A percentile compares a stretch with the other conserved stretches of the same genome.
phyloP scores from a whole-genome alignment of 75 land plant species.

The Larix kaempferi region DNA sequence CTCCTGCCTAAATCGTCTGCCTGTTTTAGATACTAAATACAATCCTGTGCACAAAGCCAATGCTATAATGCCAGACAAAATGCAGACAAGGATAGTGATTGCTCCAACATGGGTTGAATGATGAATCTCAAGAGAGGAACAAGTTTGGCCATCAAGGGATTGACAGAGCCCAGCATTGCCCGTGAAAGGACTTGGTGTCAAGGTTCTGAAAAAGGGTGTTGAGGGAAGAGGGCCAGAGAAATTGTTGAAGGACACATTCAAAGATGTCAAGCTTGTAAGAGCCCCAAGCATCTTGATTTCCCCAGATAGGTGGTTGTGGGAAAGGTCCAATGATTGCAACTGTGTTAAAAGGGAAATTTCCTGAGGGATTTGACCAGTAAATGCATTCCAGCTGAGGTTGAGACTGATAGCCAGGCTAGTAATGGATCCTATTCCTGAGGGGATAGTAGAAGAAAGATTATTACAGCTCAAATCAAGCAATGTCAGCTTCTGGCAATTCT shows the following conservation, averaged over 20 bases:
- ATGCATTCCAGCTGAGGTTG: conserved; percentile 69
- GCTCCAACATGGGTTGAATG: conserved; percentile 34
- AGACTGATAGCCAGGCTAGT: conserved; percentile 65
- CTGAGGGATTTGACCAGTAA: conserved; percentile 64
- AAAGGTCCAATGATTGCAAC: conserved; percentile 79
- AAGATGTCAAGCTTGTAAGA: conserved; percentile 67
- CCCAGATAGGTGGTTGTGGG: conserved; percentile 61
- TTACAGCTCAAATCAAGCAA: conserved; percentile 79
- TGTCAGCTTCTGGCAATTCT: conserved; percentile 61
- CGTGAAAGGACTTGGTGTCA: conserved; percentile 39
- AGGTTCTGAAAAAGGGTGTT: conserved; percentile 66
- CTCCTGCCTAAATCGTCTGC: conserved; percentile 33
- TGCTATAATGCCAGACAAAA: conserved; percentile 37
- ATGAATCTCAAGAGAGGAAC: conserved; percentile 36
- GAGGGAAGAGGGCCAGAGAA: conserved; percentile 83
- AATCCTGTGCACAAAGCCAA: conserved; percentile 32
- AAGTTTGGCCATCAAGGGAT: conserved; percentile 51
- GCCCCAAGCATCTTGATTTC: conserved; percentile 49
- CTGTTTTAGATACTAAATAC: conserved; percentile 35
- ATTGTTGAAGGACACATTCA: conserved; percentile 77
- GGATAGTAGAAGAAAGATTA: conserved; percentile 57
- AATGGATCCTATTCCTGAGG: conserved; percentile 58
- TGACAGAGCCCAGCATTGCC: conserved; percentile 59
- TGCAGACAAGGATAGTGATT: conserved; percentile 36
- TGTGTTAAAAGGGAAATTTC: conserved; percentile 53